Evolutionary conservation across 129 eudicot species (phyloP).

Genomic region (Pulicaria dysenterica): DNA sequence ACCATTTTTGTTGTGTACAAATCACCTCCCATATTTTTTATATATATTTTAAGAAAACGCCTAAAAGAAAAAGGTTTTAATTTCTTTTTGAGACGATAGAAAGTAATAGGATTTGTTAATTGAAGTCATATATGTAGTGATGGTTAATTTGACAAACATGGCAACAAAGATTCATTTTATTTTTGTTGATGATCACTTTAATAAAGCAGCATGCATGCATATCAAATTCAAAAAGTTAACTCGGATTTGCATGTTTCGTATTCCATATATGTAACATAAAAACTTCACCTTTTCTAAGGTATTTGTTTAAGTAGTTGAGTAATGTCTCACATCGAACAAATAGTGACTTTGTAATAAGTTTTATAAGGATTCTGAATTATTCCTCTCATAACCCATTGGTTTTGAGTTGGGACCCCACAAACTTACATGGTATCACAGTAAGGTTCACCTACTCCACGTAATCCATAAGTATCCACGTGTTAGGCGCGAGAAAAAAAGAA

Average conservation of each 20-base stretch:
- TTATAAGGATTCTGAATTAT: too few species aligned
- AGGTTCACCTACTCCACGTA: too few species aligned
- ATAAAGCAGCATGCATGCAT: constrained; percentile 29
- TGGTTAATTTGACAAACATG: constrained; percentile 27
- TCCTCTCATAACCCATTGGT: too few species aligned
- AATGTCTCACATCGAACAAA: too few species aligned
- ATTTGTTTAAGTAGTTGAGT: too few species aligned
- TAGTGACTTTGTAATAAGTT: too few species aligned
- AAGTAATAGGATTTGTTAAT: constrained; percentile 7
- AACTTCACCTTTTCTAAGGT: constrained; percentile 11
- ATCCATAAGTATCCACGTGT: too few species aligned
- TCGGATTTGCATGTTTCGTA: constrained; percentile 9
- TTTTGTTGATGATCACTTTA: constrained; percentile 24
- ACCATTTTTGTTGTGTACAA: too few species aligned
- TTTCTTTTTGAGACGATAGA: constrained; percentile 17
- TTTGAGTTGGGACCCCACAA: too few species aligned
- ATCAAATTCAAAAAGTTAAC: constrained; percentile 25
- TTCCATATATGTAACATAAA: neutral
- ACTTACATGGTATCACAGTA: too few species aligned
- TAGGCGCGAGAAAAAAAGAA: too few species aligned
- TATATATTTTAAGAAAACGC: neutral
- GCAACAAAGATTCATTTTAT: constrained; percentile 28
- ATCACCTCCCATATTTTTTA: too few species aligned
- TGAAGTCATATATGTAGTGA: constrained; percentile 24
- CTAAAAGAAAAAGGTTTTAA: neutral